These are phyloP conservation scores for Nakataea oryzae DNA, from an alignment of 2,329 filamentous ascomycete genomes.

Conservation along the genomic window DNA sequence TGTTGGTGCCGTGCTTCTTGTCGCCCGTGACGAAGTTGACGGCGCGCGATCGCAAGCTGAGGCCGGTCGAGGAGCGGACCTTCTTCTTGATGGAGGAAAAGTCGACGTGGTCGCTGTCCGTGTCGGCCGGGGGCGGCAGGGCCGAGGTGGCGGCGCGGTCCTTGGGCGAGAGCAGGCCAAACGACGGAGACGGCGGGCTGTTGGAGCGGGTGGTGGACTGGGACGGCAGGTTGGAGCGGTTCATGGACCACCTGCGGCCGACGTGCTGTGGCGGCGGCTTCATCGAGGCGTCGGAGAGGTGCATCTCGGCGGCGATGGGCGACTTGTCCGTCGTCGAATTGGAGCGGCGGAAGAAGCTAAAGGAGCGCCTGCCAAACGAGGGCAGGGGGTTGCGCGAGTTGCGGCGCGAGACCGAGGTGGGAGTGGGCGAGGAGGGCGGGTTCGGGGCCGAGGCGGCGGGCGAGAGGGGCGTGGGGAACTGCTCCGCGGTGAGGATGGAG, in stretches of 20 bases:
- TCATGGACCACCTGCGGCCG: slow-evolving; percentile 33
- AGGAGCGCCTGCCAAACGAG: slow-evolving; percentile 27
- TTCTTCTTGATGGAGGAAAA: slow-evolving; percentile 38
- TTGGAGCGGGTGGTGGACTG: slow-evolving; percentile 35
- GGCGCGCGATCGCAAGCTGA: slow-evolving; percentile 34
- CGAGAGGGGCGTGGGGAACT: slow-evolving; percentile 3
- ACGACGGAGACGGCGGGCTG: slow-evolving; percentile 36
- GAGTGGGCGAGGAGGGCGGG: slow-evolving; percentile 4
- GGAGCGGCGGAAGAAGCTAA: slow-evolving; percentile 35
- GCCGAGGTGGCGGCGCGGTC: slow-evolving; percentile 9
- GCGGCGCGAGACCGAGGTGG: slow-evolving; percentile 29
- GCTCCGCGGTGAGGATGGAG: not conserved
- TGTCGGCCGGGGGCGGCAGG: slow-evolving; percentile 8
- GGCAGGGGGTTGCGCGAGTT: slow-evolving; percentile 26
- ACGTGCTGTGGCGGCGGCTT: slow-evolving; percentile 6
- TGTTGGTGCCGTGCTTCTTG: slow-evolving; percentile 11
- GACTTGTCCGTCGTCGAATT: slow-evolving; percentile 22
- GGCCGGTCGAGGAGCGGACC: slow-evolving; percentile 37
- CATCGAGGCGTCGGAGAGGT: slow-evolving; percentile 13
- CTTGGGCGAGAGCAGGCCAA: slow-evolving; percentile 26
- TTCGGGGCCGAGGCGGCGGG: slow-evolving; percentile 2
- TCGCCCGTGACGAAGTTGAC: slow-evolving; percentile 32
- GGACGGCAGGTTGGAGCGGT: slow-evolving; percentile 26
- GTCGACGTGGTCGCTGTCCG: slow-evolving; percentile 23
- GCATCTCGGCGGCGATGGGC: slow-evolving; percentile 15